Base-by-base conservation (phyloP, 1,284 basidiomycete species). In the Fomes fomentarius region DNA sequence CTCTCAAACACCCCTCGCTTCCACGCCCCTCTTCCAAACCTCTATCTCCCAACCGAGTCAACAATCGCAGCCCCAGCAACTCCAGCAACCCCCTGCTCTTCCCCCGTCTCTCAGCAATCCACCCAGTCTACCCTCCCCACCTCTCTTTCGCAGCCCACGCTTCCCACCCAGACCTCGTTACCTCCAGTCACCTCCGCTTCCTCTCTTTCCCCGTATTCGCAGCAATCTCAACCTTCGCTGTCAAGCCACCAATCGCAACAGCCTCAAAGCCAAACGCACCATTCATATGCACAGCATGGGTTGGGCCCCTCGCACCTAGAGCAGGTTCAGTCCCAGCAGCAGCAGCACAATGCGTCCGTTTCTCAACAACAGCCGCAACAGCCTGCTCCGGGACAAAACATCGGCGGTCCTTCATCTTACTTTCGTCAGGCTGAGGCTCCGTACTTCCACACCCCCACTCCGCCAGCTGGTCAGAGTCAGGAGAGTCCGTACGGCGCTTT, bases 381-480 rank as follows among this genome's bases (percentile, higher is more conserved):
- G 42, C 64, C 68, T 22, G 68, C 71, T 39, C 79, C 76, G 48
- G 78, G 78, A 52, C 76, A 79, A 37, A 78, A 60, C 59, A 44
- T 68, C 22, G 62, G 60, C 19, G 68, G 64, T 10, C 69, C 71
- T 14, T 66, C 76, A 3, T 75, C 76, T 1, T 90, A 89, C 64
- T 89, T 87, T 76, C 79, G 88, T 48, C 85, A 85, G 65, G 78
- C 77, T 7, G 84, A 89, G 30, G 69, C 76, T 8, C 84, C 85
- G 4, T 91, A 89, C 69, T 90, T 87, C 76, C 85, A 91, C 64
- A 77, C 85, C 0, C 81, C 86, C 7, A 90, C 88, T 3, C 88
- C 88, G 24, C 88, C 88, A 50, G 83, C 81, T 9, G 76, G 77
- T 10, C 85, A 87, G 63, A 74, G 73, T 21, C 87, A 88, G 63